Percentiles rank a stretch among this genome's conserved stretches.
Conservation (phyloP, 345 rosid species). For the Trapa incisa region DNA sequence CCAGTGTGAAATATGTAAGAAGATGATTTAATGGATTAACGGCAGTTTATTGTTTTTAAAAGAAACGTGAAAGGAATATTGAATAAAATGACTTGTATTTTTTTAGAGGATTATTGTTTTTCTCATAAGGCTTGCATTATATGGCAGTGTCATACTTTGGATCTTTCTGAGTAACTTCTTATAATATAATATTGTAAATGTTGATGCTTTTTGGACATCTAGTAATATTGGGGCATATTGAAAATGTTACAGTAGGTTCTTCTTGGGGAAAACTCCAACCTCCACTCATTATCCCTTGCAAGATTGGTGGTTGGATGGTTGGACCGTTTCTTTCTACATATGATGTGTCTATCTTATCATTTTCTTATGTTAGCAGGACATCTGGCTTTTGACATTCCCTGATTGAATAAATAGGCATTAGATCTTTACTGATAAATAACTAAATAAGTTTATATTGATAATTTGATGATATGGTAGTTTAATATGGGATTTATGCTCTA, state of each 20-base stretch:
- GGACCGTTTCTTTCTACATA: slow-evolving; percentile 2
- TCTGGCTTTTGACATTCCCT: background rate
- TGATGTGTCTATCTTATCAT: background rate
- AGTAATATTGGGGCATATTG: background rate
- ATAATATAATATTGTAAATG: background rate
- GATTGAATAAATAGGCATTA: background rate
- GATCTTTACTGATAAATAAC: background rate
- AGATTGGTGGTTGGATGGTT: slow-evolving; percentile 5
- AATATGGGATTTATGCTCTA: background rate
- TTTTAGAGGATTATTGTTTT: background rate
- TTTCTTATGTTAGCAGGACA: background rate
- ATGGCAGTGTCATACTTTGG: background rate
- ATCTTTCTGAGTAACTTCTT: background rate
- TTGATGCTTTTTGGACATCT: background rate
- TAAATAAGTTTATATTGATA: background rate
- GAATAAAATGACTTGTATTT: background rate
- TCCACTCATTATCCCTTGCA: background rate
- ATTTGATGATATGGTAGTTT: background rate
- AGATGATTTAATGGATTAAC: background rate
- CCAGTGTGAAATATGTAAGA: background rate
- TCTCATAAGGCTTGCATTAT: background rate
- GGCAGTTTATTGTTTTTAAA: background rate
- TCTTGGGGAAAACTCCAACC: background rate
- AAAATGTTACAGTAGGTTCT: background rate
- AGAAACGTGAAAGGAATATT: background rate